Evolutionary conservation across 1,284 basidiomycete species (phyloP).

Genomic region (Phylloboletellus chloephorus): DNA sequence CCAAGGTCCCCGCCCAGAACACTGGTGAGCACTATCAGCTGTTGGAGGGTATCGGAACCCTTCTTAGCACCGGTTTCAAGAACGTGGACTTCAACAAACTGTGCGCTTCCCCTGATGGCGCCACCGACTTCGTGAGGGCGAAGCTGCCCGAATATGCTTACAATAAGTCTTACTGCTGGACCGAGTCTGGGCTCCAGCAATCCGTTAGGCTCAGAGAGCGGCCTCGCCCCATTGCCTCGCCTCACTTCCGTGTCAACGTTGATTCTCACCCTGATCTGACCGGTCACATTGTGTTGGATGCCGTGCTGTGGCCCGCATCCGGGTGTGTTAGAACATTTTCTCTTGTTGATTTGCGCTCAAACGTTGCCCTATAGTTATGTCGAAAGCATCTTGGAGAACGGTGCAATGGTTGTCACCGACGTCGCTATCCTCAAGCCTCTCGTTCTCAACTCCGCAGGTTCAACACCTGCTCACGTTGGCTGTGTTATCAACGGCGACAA

Average conservation of each 20-base stretch:
- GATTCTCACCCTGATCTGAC: slow-evolving; percentile 27
- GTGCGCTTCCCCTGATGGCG: slow-evolving; percentile 20
- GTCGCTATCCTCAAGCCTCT: slow-evolving; percentile 27
- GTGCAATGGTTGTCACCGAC: slow-evolving; percentile 26
- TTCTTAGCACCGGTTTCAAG: slow-evolving; percentile 25
- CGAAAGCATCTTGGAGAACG: slow-evolving; percentile 30
- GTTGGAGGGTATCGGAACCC: slow-evolving; percentile 27
- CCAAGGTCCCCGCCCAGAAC: slow-evolving; percentile 26
- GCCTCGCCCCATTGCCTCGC: slow-evolving; percentile 20
- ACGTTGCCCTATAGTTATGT: slow-evolving; percentile 17
- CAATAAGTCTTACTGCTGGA: slow-evolving; percentile 19
- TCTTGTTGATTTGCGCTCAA: neutral
- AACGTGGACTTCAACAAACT: slow-evolving; percentile 23
- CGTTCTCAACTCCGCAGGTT: slow-evolving; percentile 18
- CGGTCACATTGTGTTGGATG: slow-evolving; percentile 29
- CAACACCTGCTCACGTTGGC: slow-evolving; percentile 21
- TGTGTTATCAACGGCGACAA: slow-evolving; percentile 24
- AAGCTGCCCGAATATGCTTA: slow-evolving; percentile 19
- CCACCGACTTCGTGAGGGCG: slow-evolving; percentile 10
- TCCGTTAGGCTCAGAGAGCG: slow-evolving; percentile 22
- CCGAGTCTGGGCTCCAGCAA: slow-evolving; percentile 17
- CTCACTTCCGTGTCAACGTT: slow-evolving; percentile 25
- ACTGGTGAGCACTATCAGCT: slow-evolving; percentile 30
- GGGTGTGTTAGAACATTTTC: slow-evolving; percentile 14
- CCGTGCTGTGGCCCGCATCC: slow-evolving; percentile 26